A percentile compares a stretch with the other conserved stretches of the same genome.
Evolutionary conservation across 2,329 filamentous ascomycete genomes (phyloP).

Genomic region (Cercospora berteroae): DNA sequence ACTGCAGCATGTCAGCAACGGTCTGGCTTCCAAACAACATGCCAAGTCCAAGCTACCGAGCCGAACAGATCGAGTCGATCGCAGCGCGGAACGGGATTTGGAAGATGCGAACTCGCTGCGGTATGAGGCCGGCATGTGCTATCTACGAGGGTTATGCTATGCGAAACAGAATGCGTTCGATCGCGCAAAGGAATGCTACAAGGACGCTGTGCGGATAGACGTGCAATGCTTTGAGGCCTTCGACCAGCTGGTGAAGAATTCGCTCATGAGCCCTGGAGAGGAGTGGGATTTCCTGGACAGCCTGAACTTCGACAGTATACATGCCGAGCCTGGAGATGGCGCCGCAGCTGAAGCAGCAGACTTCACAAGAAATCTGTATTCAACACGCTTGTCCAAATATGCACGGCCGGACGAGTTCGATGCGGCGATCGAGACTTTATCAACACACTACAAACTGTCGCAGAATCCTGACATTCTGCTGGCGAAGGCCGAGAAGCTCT

Average conservation of each 20-base stretch:
- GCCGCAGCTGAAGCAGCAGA: constrained; percentile 82
- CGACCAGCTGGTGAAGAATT: constrained; percentile 96
- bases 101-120: constrained; percentile 74
- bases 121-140: constrained; percentile 97
- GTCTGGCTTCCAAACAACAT: constrained; percentile 46
- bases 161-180: constrained; percentile 98
- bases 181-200: constrained; percentile 96
- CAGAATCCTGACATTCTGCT: constrained; percentile 87
- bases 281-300: constrained; percentile 87
- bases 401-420: constrained; percentile 80
- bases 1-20: constrained; percentile 62
- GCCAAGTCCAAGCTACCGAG: constrained; percentile 38
- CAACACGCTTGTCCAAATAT: constrained; percentile 92
- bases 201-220: constrained; percentile 92
- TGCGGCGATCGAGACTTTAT: constrained; percentile 82
- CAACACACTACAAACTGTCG: constrained; percentile 86
- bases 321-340: constrained; percentile 55
- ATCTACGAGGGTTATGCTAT: constrained; percentile 87
- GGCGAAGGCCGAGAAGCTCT: constrained; percentile 84
- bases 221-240: constrained; percentile 98
- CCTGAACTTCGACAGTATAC: constrained; percentile 83
- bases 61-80: constrained; percentile 52
- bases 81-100: constrained; percentile 60
- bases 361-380: constrained; percentile 95
- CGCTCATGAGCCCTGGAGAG: constrained; percentile 82